A percentile compares a stretch with the other conserved stretches of the same genome.
Conservation (phyloP, 352 stramenopile species). For the Salisapilia sapeloensis region DNA sequence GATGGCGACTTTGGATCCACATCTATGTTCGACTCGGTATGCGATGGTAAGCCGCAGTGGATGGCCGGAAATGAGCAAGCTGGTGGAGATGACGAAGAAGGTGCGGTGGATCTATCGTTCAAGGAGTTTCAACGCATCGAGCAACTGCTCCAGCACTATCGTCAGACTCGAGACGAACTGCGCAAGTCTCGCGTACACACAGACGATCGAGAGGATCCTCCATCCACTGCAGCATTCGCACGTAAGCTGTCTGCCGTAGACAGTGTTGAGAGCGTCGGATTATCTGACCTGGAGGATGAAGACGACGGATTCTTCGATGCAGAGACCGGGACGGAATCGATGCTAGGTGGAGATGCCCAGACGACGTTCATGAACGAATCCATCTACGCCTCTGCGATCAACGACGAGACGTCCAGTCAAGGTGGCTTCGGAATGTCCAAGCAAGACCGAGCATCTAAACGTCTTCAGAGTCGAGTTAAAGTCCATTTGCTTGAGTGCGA, state of each 20-base stretch:
- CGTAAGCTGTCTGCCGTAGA: conserved; percentile 49
- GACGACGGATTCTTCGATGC: conserved; percentile 77
- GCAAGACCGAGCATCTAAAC: conserved; percentile 15
- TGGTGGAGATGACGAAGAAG: conserved; percentile 5
- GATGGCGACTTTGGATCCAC: conserved; percentile 13
- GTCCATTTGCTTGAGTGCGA: conserved; percentile 62
- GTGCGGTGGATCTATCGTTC: conserved; percentile 40
- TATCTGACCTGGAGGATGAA: conserved; percentile 75
- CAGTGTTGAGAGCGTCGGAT: conserved; percentile 58
- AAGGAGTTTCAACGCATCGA: conserved; percentile 78
- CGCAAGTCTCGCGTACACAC: conserved; percentile 1
- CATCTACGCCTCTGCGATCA: conserved; percentile 69
- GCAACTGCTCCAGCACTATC: conserved; percentile 61
- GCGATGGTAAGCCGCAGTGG: conserved; percentile 41
- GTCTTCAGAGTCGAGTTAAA: conserved; percentile 47
- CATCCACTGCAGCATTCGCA: conserved; percentile 10
- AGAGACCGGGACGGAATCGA: conserved; percentile 35
- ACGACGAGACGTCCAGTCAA: conserved; percentile 18
- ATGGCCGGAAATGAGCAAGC: conserved; percentile 20
- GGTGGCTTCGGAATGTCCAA: conserved; percentile 1
- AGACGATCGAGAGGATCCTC: conserved; percentile 7
- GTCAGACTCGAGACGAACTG: conserved; percentile 54
- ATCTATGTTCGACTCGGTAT: conserved; percentile 64
- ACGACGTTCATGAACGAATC: conserved; percentile 53
- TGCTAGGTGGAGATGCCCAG: conserved; percentile 8